Percentiles rank a stretch among this genome's conserved stretches.
These are phyloP conservation scores for Hawksworthiomyces lignivorus DNA, from an alignment of 2,329 filamentous ascomycete genomes.

Conservation along the genomic window DNA sequence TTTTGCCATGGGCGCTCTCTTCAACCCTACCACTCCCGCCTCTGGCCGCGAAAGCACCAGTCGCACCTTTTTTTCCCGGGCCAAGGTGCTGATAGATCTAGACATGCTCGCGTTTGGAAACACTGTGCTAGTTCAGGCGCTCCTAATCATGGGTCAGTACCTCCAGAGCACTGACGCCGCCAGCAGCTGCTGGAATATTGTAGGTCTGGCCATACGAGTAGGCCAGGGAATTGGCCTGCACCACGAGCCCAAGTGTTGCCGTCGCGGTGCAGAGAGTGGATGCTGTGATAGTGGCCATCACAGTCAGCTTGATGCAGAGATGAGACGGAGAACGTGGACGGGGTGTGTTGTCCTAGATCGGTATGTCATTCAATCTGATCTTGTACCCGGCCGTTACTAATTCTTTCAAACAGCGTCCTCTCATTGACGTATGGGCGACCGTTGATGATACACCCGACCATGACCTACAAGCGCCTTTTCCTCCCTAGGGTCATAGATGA, in stretches of 20 bases:
- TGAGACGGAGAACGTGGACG: background rate
- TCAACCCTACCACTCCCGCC: background rate
- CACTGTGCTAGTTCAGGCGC: background rate
- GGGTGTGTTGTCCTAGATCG: background rate
- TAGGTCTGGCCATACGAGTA: background rate
- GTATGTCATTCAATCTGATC: too few species aligned
- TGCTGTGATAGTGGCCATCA: too few species aligned
- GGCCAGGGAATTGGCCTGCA: background rate
- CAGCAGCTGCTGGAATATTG: conserved; percentile 1
- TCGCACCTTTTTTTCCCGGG: background rate
- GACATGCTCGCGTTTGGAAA: background rate
- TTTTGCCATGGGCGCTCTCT: background rate
- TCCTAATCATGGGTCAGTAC: background rate
- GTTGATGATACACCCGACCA: background rate
- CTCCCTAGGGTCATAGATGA: background rate
- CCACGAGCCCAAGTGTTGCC: too few species aligned
- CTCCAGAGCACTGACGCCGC: background rate
- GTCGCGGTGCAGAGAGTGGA: too few species aligned
- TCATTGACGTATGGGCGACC: background rate
- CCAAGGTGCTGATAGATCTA: background rate
- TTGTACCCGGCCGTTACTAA: too few species aligned
- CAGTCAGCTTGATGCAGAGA: background rate
- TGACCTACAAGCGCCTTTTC: background rate
- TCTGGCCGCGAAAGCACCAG: background rate
- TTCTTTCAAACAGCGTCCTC: too few species aligned